Evolutionary conservation across 306 rosid genomes (phyloP).

Genomic region (Sicyos edulis): DNA sequence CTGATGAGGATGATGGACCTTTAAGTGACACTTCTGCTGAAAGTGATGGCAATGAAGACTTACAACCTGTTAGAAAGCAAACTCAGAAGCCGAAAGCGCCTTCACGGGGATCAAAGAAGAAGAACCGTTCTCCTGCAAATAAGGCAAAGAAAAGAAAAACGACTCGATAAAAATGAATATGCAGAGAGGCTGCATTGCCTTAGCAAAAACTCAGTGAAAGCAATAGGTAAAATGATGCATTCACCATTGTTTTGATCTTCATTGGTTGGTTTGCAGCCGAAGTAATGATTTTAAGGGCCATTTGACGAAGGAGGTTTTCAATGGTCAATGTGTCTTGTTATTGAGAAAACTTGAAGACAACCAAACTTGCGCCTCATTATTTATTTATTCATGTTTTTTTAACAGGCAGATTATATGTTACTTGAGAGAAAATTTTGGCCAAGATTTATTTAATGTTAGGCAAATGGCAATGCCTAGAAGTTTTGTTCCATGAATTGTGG

Average conservation of each 20-base stretch:
- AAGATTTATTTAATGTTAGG: background rate
- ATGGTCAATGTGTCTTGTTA: background rate
- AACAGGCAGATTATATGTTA: background rate
- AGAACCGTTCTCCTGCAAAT: constrained; percentile 27
- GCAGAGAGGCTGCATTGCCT: background rate
- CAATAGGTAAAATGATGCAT: background rate
- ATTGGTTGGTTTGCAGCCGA: background rate
- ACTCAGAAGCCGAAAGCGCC: constrained; percentile 31
- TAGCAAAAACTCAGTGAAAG: background rate
- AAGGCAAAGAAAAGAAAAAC: constrained; percentile 34
- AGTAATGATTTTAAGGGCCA: background rate
- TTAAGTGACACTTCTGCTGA: constrained; percentile 26
- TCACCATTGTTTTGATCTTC: background rate
- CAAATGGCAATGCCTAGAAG: background rate
- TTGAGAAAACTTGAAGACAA: background rate
- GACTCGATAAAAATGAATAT: constrained; percentile 14
- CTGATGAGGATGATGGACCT: constrained; percentile 58
- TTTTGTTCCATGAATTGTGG: background rate
- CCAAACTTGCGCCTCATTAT: background rate
- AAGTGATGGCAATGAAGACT: constrained; percentile 28
- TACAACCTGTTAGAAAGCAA: constrained; percentile 31
- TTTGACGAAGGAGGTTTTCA: background rate
- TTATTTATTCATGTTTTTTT: background rate
- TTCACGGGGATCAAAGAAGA: constrained; percentile 32
- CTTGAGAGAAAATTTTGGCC: background rate